Conservation (phyloP, 768 basidiomycete species). For the Trichaptum fuscoviolaceum region DNA sequence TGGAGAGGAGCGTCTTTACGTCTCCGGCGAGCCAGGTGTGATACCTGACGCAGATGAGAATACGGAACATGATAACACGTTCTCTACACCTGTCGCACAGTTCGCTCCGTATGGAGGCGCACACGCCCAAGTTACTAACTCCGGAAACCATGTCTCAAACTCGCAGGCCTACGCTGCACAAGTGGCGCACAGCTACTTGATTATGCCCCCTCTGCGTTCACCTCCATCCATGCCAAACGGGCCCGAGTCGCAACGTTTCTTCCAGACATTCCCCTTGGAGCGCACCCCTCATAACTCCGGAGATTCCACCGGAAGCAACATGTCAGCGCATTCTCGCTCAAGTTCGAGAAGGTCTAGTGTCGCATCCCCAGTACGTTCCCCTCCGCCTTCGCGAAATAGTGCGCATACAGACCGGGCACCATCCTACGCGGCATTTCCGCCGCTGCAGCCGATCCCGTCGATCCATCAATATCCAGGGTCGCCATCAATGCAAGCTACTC, state of each 20-base stretch:
- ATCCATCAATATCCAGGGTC: slow-evolving; percentile 14
- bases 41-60: slow-evolving; percentile 24
- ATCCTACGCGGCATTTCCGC: not conserved
- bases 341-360: not conserved
- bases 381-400: not conserved
- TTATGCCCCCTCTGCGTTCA: not conserved
- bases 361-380: not conserved
- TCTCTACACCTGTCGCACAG: not conserved
- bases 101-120: not conserved
- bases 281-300: not conserved
- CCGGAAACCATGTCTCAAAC: not conserved
- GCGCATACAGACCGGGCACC: not conserved
- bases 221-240: not conserved
- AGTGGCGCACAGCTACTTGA: not conserved
- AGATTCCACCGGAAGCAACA: not conserved
- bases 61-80: not conserved
- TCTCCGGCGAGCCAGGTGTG: slow-evolving; percentile 60
- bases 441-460: not conserved
- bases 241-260: not conserved
- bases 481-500: slow-evolving; percentile 32
- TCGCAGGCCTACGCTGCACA: not conserved
- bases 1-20: slow-evolving; percentile 58
- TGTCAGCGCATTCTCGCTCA: not conserved
- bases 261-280: not conserved
- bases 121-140: not conserved